Conservation (phyloP, 2,329 filamentous ascomycete genomes). For the Penicillium brevicompactum region DNA sequence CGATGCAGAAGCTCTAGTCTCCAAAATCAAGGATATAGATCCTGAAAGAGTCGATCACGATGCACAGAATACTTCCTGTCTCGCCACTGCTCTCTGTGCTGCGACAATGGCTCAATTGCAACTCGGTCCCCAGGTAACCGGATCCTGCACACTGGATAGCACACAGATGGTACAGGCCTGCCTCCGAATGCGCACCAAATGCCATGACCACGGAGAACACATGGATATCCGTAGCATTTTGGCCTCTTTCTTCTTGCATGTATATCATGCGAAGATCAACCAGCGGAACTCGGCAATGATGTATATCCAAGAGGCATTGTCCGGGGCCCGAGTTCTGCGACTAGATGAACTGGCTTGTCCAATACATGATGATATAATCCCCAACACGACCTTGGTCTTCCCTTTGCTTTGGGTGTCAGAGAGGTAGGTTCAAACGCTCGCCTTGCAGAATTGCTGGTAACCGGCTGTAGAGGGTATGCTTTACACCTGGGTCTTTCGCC, state of each 20-base stretch:
- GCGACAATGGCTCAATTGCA: constrained; percentile 36
- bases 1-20: constrained; percentile 21
- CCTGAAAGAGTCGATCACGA: constrained; percentile 8
- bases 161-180: constrained; percentile 23
- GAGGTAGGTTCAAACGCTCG: constrained; percentile 16
- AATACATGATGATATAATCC: constrained; percentile 17
- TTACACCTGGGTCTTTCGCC: constrained; percentile 33
- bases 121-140: constrained; percentile 19
- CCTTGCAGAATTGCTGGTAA: background rate
- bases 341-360: constrained; percentile 16
- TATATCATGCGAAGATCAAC: constrained; percentile 36
- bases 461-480: constrained; percentile 29
- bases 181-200: constrained; percentile 23
- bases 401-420: constrained; percentile 34
- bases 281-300: constrained; percentile 30
- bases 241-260: constrained; percentile 35
- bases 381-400: constrained; percentile 30
- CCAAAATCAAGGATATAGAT: constrained; percentile 12
- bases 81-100: constrained; percentile 31
- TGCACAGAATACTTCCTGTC: constrained; percentile 15
- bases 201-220: constrained; percentile 15
- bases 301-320: constrained; percentile 34
- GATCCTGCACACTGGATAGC: constrained; percentile 17
- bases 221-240: constrained; percentile 25
- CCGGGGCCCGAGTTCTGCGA: constrained; percentile 23